Percentiles rank a stretch among this genome's conserved stretches.
phyloP scores from a whole-genome alignment of 108 stramenopile genomes.

The Thalassiosira profunda region DNA sequence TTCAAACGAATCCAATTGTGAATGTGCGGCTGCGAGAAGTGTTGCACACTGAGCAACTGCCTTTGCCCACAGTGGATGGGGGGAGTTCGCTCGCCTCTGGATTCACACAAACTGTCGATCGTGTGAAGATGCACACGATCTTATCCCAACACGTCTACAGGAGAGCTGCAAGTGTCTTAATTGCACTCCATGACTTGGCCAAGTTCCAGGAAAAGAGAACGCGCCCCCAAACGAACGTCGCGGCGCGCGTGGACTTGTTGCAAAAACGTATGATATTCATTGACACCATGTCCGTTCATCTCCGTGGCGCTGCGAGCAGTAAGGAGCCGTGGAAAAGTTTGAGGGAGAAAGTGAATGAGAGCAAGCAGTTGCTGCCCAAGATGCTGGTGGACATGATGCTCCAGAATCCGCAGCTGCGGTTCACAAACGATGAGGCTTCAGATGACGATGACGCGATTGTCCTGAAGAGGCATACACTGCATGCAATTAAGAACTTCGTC shows the following conservation, averaged over 20 bases:
- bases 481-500: neutral
- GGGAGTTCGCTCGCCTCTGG: neutral
- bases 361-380: too few relatives aligned
- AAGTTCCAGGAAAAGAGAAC: neutral
- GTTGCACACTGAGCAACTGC: neutral
- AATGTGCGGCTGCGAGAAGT: conserved; percentile 4
- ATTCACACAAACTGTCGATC: conserved; percentile 4
- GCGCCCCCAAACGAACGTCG: too few relatives aligned
- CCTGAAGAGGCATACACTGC: neutral
- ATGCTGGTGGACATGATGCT: too few relatives aligned
- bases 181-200: neutral
- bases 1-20: conserved; percentile 13
- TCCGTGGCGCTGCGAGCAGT: too few relatives aligned
- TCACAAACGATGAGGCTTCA: too few relatives aligned
- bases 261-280: too few relatives aligned
- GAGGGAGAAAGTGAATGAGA: too few relatives aligned
- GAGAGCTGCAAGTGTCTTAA: neutral
- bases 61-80: neutral
- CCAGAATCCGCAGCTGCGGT: too few relatives aligned
- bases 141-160: neutral
- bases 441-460: too few relatives aligned
- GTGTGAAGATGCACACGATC: neutral
- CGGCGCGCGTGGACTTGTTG: too few relatives aligned
- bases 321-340: too few relatives aligned
- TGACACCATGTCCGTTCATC: too few relatives aligned